Percentiles rank a stretch among this genome's conserved stretches.
phyloP scores from a whole-genome alignment of 2,329 filamentous ascomycete genomes.

The Rutstroemia sp. region DNA sequence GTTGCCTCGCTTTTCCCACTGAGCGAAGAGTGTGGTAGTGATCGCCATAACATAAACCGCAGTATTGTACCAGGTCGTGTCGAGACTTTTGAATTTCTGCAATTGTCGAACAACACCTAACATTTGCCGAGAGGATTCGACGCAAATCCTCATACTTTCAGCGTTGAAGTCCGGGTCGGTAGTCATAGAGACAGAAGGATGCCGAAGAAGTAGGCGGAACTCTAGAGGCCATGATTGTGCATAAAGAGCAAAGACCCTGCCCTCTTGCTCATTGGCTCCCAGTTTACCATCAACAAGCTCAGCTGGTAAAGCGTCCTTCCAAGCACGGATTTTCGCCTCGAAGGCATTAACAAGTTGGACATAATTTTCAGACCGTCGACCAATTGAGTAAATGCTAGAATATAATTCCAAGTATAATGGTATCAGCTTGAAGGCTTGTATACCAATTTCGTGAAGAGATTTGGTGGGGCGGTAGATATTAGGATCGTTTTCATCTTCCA shows the following conservation, averaged over 20 bases:
- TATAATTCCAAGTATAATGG: constrained; percentile 68
- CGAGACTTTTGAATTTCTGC: constrained; percentile 57
- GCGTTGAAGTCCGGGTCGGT: constrained; percentile 47
- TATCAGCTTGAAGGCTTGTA: constrained; percentile 57
- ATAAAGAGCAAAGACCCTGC: constrained; percentile 46
- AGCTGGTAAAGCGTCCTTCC: constrained; percentile 56
- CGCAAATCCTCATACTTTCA: constrained; percentile 58
- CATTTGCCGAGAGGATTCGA: constrained; percentile 58
- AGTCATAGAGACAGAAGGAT: constrained; percentile 52
- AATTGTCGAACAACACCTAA: constrained; percentile 52
- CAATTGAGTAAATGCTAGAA: constrained; percentile 66
- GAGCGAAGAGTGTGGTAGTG: constrained; percentile 63
- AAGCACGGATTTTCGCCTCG: constrained; percentile 55
- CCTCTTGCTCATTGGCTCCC: constrained; percentile 33
- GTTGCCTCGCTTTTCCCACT: constrained; percentile 58
- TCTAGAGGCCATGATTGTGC: constrained; percentile 47
- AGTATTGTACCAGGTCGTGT: constrained; percentile 72
- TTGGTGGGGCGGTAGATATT: constrained; percentile 45
- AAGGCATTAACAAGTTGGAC: constrained; percentile 54
- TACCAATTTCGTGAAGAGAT: constrained; percentile 60
- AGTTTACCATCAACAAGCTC: constrained; percentile 44
- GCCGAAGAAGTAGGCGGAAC: constrained; percentile 51
- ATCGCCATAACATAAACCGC: constrained; percentile 67
- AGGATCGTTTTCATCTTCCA: constrained; percentile 58
- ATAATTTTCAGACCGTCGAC: constrained; percentile 56